Conservation (phyloP, 441 rosid species). For the Erodium trifolium region DNA sequence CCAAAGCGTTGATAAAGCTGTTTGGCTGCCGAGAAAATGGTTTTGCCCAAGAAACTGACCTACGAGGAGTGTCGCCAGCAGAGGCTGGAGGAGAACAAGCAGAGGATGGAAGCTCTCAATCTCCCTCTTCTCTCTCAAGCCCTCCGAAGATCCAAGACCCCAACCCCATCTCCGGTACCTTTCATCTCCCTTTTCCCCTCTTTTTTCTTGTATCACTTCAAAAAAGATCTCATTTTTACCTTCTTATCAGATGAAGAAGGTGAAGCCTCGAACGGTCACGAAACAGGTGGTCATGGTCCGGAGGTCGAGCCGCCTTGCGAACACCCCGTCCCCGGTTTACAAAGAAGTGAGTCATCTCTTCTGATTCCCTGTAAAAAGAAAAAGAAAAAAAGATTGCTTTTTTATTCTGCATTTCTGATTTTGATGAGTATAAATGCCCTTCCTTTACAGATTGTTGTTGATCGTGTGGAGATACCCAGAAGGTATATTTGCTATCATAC, state of each 20-base stretch:
- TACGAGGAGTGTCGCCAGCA: constrained; percentile 47
- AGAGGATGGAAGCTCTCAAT: constrained; percentile 63
- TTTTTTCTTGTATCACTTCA: neutral
- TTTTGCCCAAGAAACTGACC: constrained; percentile 19
- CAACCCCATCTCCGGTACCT: constrained; percentile 39
- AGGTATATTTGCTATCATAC: constrained; percentile 26
- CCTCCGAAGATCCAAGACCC: constrained; percentile 27
- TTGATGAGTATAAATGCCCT: constrained; percentile 12
- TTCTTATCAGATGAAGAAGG: constrained; percentile 34
- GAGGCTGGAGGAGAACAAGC: constrained; percentile 63
- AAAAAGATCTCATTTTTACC: no score
- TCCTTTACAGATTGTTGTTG: constrained; percentile 27
- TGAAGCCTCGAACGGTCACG: constrained; percentile 25
- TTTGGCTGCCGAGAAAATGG: constrained; percentile 26
- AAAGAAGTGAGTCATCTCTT: constrained; percentile 32
- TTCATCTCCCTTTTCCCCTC: constrained; percentile 3
- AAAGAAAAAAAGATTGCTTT: neutral
- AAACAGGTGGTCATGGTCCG: constrained; percentile 43
- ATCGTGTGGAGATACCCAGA: constrained; percentile 32
- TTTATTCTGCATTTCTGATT: neutral
- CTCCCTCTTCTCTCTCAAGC: constrained; percentile 46
- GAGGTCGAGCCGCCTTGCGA: constrained; percentile 57
- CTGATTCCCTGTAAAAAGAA: constrained; percentile 7
- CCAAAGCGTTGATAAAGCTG: neutral
- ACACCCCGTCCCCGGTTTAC: constrained; percentile 36